Evolutionary conservation across 2,329 filamentous ascomycete genomes (phyloP), one percentile per base, ranked within the genome.

Genomic region (Venturia carpophila): DNA sequence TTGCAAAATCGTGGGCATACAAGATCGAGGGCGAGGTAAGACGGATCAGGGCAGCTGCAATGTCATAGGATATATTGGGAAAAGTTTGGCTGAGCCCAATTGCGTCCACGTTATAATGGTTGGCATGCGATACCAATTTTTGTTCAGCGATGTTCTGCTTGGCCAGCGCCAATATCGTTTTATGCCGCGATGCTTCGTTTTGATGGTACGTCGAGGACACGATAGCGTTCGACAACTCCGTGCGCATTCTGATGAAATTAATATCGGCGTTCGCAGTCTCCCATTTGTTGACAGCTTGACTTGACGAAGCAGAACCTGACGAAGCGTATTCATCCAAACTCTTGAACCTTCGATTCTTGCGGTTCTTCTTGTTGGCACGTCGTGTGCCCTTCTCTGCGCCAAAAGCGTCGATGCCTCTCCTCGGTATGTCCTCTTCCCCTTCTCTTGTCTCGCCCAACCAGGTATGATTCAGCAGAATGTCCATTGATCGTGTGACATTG

Each of bases 331-430:
- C 67, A 72, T 55, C 45, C 37, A 64, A 30, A 19, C 37, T 55
- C 73, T 77, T 39, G n/a, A 60, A 64, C 58, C 71, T 69, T 66
- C 76, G 77, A 63, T 75, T 76, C 68, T 79, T 84, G 21, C 56
- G 80, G 24, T 76, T 73, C 66, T 78, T 77, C 71, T 76, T 74
- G 63, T 75, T 73, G 17, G 73, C 72, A 7, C 72, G 71, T 0
- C 73, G 73, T 0, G 76, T 74, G 19, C 80, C 76, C 19, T 85
- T 81, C 0, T 82, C 81, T 47, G 84, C 81, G 27, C 84, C 86
- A 72, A 96, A 96, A 0, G 84, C 91, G 66, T 97, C 91, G n/a
- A 97, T 80, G 0, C 92, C 90, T 72, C 89, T 93, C 1, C 81
- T 78, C 1, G 79, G 73, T 5, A 78, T 71, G 21, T 77, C 74